These are phyloP conservation scores for Neopestalotiopsis rosae DNA, from an alignment of 2,329 filamentous ascomycete genomes.

Conservation along the genomic window DNA sequence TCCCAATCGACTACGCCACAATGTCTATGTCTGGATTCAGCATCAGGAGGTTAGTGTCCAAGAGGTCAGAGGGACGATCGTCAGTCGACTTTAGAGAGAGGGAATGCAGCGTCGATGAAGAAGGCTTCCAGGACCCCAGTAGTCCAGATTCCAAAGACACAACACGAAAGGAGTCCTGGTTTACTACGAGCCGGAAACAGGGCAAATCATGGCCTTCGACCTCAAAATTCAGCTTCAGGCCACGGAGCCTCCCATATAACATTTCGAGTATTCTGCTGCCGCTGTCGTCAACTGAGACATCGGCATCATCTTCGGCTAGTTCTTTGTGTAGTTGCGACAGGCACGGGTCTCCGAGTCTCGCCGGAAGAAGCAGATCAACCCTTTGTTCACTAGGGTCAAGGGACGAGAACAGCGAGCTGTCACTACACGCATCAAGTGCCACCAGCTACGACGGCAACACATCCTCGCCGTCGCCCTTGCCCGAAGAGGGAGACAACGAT, in stretches of 20 bases:
- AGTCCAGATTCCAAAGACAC: slow-evolving; percentile 22
- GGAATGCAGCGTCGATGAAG: slow-evolving; percentile 27
- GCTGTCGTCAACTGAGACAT: slow-evolving; percentile 39
- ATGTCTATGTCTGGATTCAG: slow-evolving; percentile 49
- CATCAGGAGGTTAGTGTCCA: slow-evolving; percentile 49
- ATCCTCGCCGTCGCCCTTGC: slow-evolving; percentile 33
- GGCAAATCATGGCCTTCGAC: slow-evolving; percentile 41
- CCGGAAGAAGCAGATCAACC: slow-evolving; percentile 36
- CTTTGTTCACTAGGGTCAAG: slow-evolving; percentile 41
- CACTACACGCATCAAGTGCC: slow-evolving; percentile 30
- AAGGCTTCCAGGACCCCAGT: neutral
- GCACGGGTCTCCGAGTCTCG: slow-evolving; percentile 34
- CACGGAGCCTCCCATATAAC: slow-evolving; percentile 43
- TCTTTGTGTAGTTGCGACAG: slow-evolving; percentile 52
- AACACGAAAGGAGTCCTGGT: slow-evolving; percentile 28
- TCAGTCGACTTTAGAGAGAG: slow-evolving; percentile 25
- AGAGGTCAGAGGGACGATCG: slow-evolving; percentile 32
- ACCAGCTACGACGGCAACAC: slow-evolving; percentile 30
- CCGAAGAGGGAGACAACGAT: slow-evolving; percentile 22
- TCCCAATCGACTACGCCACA: slow-evolving; percentile 27
- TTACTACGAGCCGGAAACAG: slow-evolving; percentile 31
- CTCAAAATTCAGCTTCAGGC: slow-evolving; percentile 43
- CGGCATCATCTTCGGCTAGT: slow-evolving; percentile 48
- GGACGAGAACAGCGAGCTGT: slow-evolving; percentile 31
- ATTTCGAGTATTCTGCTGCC: slow-evolving; percentile 44